phyloP scores from a whole-genome alignment of 2,329 filamentous ascomycete species.

The Aspergillus intermedius region DNA sequence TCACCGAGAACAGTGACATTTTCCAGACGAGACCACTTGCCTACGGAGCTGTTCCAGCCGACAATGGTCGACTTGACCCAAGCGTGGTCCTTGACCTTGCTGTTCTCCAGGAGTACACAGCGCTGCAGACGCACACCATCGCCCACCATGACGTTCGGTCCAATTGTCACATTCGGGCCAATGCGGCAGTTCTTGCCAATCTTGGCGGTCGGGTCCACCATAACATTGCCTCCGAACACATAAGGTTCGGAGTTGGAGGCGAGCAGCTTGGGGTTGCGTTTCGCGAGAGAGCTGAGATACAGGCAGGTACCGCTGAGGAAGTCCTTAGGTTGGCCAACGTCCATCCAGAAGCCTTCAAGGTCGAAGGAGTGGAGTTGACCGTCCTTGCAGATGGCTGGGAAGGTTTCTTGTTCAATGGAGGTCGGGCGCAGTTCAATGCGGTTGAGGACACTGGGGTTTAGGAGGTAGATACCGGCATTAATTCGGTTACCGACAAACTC shows the following conservation, averaged over 20 bases:
- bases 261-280: constrained; percentile 81
- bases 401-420: constrained; percentile 97
- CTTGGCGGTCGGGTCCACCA: constrained; percentile 89
- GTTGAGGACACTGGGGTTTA: constrained; percentile 83
- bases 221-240: constrained; percentile 88
- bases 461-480: constrained; percentile 96
- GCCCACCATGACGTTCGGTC: constrained; percentile 83
- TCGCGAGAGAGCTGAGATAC: constrained; percentile 86
- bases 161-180: constrained; percentile 93
- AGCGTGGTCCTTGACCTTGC: constrained; percentile 96
- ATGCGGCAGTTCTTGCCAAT: constrained; percentile 98
- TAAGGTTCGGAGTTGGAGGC: constrained; percentile 66
- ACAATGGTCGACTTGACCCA: constrained; percentile 99
- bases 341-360: constrained; percentile 98
- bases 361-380: constrained; percentile 93
- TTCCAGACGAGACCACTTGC: constrained; percentile 91
- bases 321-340: constrained; percentile 96
- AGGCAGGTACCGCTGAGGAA: constrained; percentile 94
- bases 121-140: constrained; percentile 92
- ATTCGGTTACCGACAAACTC: constrained; percentile 98
- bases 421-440: constrained; percentile 95
- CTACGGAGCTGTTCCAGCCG: constrained; percentile 94
- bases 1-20: constrained; percentile 97
- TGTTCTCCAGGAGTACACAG: constrained; percentile 79
- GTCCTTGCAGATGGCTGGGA: constrained; percentile 86